phyloP scores from a whole-genome alignment of 352 stramenopile species.

The Phytophthora litchii region DNA sequence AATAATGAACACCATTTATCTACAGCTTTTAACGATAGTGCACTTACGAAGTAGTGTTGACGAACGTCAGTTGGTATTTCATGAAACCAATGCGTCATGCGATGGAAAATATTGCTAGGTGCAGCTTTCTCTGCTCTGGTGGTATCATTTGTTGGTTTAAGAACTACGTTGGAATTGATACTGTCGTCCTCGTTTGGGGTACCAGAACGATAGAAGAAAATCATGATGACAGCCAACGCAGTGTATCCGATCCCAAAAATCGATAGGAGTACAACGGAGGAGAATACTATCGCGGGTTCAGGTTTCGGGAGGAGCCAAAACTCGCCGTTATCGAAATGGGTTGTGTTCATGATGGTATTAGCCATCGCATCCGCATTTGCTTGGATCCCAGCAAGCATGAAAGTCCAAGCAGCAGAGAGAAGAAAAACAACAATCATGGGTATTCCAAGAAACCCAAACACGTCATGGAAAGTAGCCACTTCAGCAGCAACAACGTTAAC shows the following conservation, averaged over 20 bases:
- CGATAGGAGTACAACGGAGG: slow-evolving; percentile 26
- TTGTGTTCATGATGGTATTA: slow-evolving; percentile 45
- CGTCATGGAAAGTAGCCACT: slow-evolving; percentile 30
- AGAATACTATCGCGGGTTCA: slow-evolving; percentile 23
- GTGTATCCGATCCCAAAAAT: slow-evolving; percentile 42
- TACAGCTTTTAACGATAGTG: background rate
- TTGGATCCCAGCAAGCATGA: slow-evolving; percentile 44
- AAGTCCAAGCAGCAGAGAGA: slow-evolving; percentile 37
- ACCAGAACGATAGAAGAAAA: slow-evolving; percentile 29
- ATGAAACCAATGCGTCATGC: slow-evolving; percentile 3
- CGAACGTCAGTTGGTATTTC: slow-evolving; percentile 16
- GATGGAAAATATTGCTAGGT: background rate
- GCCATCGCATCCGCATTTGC: slow-evolving; percentile 33
- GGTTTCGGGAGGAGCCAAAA: slow-evolving; percentile 50
- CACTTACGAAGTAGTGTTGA: slow-evolving; percentile 22
- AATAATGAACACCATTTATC: no score
- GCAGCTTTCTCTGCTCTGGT: background rate
- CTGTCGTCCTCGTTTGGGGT: background rate
- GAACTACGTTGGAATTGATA: background rate
- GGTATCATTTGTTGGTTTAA: background rate
- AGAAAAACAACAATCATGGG: slow-evolving; percentile 46
- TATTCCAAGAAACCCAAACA: slow-evolving; percentile 44
- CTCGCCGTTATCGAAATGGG: slow-evolving; percentile 45
- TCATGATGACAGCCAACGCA: slow-evolving; percentile 36
- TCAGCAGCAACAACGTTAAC: slow-evolving; percentile 10